Evolutionary conservation across 139 green algal species (phyloP).

Genomic region (Picochlorum sp.): DNA sequence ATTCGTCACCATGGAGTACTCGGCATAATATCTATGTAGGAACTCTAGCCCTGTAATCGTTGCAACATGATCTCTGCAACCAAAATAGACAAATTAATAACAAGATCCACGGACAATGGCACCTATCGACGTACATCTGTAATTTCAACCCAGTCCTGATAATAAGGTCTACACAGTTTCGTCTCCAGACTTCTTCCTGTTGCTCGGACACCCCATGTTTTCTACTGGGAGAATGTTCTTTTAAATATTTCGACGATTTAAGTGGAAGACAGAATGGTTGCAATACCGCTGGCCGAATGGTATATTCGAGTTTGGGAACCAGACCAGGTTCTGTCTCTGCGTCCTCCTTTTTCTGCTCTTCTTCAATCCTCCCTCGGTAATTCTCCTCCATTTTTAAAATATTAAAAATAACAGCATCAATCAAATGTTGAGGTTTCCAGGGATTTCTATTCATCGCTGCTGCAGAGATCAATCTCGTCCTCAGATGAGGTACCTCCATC

Average conservation of each 20-base stretch:
- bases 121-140: slow-evolving; percentile 20
- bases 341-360: too few relatives aligned
- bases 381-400: too few relatives aligned
- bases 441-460: too few relatives aligned
- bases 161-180: slow-evolving; percentile 20
- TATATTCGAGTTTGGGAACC: too few relatives aligned
- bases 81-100: not conserved
- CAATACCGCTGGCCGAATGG: too few relatives aligned
- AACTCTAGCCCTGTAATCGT: slow-evolving; percentile 42
- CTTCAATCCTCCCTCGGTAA: too few relatives aligned
- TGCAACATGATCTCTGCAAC: slow-evolving; percentile 24
- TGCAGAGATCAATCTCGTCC: too few relatives aligned
- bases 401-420: too few relatives aligned
- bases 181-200: slow-evolving; percentile 13
- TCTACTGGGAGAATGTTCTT: slow-evolving; percentile 9
- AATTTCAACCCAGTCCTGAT: slow-evolving; percentile 10
- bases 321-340: too few relatives aligned
- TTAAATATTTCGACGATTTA: slow-evolving; percentile 8
- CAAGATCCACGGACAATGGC: not conserved
- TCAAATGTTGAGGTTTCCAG: too few relatives aligned
- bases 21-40: slow-evolving; percentile 59
- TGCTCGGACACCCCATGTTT: slow-evolving; percentile 18
- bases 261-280: not conserved
- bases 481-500: too few relatives aligned
- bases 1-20: slow-evolving; percentile 52